A percentile compares a stretch with the other conserved stretches of the same genome.
phyloP scores from a whole-genome alignment of 371 early-diverging fungal species.

The Vittaforma corneae region DNA sequence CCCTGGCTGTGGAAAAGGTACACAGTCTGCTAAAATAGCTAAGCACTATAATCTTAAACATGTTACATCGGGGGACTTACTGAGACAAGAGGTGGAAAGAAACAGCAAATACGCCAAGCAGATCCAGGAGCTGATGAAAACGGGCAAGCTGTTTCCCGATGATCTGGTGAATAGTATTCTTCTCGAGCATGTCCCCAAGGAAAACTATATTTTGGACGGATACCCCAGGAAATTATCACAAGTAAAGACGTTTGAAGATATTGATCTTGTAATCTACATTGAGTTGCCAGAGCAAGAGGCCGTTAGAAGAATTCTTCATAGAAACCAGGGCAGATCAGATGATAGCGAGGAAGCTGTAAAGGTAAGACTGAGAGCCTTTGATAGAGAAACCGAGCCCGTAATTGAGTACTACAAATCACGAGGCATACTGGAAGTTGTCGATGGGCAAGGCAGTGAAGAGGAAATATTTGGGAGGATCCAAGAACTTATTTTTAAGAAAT shows the following conservation, averaged over 20 bases:
- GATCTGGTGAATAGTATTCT: slow-evolving; percentile 91
- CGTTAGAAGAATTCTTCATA: slow-evolving; percentile 68
- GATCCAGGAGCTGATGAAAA: slow-evolving; percentile 41
- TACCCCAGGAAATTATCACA: slow-evolving; percentile 96
- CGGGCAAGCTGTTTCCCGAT: slow-evolving; percentile 87
- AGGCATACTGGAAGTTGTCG: slow-evolving; percentile 75
- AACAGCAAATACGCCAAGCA: slow-evolving; percentile 64
- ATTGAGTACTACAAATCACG: slow-evolving; percentile 81
- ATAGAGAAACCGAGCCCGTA: slow-evolving; percentile 84
- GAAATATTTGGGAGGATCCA: slow-evolving; percentile 22
- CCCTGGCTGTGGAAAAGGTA: slow-evolving; percentile 82
- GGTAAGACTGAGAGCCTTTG: slow-evolving; percentile 81
- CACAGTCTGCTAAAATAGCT: slow-evolving; percentile 67
- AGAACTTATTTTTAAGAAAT: too few species aligned
- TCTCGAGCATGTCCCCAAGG: slow-evolving; percentile 76
- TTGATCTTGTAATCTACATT: slow-evolving; percentile 60
- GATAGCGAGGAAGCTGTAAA: slow-evolving; percentile 78
- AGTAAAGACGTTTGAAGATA: slow-evolving; percentile 72
- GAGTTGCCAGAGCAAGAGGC: slow-evolving; percentile 61
- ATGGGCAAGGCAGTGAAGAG: slow-evolving; percentile 60
- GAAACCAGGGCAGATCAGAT: slow-evolving; percentile 83
- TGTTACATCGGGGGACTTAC: slow-evolving; percentile 94
- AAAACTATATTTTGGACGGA: slow-evolving; percentile 97
- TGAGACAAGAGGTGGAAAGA: slow-evolving; percentile 86
- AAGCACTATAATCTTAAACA: slow-evolving; percentile 83